phyloP scores from a whole-genome alignment of 495 filamentous ascomycete genomes.

The Aspergillus heteromorphus region DNA sequence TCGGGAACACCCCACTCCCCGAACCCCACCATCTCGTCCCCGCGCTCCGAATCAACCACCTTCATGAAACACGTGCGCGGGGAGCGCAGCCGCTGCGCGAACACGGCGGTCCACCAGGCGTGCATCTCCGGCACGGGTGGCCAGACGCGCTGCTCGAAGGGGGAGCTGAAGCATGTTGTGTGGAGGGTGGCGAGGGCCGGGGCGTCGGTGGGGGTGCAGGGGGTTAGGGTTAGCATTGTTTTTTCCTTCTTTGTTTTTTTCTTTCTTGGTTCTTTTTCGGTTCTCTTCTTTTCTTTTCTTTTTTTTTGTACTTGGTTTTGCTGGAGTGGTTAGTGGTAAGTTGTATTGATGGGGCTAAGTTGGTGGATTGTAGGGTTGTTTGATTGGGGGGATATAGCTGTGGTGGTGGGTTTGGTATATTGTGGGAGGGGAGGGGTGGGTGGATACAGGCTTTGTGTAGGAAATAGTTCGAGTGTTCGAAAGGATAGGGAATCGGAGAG shows the following conservation, averaged over 20 bases:
- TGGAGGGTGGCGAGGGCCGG: conserved; percentile 15
- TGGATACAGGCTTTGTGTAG: no score
- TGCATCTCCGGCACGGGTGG: conserved; percentile 21
- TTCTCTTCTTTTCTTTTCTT: no score
- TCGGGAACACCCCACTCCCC: neutral
- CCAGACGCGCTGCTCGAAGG: conserved; percentile 21
- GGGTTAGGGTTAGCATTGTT: conserved; percentile 18
- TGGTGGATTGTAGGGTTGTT: no score
- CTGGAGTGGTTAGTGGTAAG: neutral
- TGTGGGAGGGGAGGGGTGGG: no score
- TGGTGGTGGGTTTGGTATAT: no score
- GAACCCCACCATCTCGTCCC: neutral
- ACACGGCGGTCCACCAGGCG: conserved; percentile 12
- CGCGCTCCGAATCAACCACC: neutral
- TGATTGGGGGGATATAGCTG: no score
- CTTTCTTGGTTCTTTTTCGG: neutral
- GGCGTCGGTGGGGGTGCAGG: conserved; percentile 14
- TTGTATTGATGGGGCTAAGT: no score
- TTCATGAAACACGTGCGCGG: neutral
- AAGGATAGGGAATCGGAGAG: no score
- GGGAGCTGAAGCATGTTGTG: conserved; percentile 18
- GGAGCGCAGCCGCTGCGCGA: neutral
- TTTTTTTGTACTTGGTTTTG: no score
- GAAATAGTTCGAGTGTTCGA: no score
- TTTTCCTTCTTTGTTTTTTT: no score